Evolutionary conservation across 2,329 filamentous ascomycete genomes (phyloP).

Genomic region (Ilyonectria robusta): DNA sequence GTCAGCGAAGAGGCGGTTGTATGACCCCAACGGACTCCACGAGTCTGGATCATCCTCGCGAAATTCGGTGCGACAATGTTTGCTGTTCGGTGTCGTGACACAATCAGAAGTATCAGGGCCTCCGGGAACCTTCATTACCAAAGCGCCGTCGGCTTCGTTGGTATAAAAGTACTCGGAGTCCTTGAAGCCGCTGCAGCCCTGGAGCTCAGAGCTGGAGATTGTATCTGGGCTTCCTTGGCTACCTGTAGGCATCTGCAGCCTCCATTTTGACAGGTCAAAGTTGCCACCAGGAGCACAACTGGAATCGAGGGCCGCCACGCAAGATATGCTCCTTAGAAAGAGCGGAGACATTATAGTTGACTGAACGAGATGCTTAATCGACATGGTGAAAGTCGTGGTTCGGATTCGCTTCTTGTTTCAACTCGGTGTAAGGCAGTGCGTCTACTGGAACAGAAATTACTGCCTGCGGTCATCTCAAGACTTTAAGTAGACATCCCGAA

Average conservation of each 20-base stretch:
- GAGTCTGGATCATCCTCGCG: not conserved
- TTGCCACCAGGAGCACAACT: conserved; percentile 41
- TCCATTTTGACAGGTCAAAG: conserved; percentile 52
- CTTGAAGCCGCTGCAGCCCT: conserved; percentile 55
- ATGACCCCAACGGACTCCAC: conserved; percentile 20
- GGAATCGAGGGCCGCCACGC: not conserved
- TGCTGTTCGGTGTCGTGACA: conserved; percentile 56
- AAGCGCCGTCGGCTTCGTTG: conserved; percentile 48
- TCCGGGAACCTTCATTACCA: conserved; percentile 55
- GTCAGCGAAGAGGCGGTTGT: not conserved
- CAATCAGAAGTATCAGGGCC: conserved; percentile 51
- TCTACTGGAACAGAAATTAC: not conserved
- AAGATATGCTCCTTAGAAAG: not conserved
- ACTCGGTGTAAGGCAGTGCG: not conserved
- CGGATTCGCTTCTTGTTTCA: too few relatives aligned
- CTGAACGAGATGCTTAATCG: not conserved
- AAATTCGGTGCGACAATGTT: conserved; percentile 56
- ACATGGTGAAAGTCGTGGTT: not conserved
- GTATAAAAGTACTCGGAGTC: conserved; percentile 54
- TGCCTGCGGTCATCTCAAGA: not conserved
- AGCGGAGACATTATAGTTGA: not conserved
- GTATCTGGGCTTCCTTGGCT: conserved; percentile 28
- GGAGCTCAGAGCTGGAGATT: conserved; percentile 49
- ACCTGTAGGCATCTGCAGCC: conserved; percentile 57
- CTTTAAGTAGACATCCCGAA: not conserved